These are phyloP conservation scores for Lupinus albus DNA, from an alignment of 306 rosid species.

Conservation along the genomic window DNA sequence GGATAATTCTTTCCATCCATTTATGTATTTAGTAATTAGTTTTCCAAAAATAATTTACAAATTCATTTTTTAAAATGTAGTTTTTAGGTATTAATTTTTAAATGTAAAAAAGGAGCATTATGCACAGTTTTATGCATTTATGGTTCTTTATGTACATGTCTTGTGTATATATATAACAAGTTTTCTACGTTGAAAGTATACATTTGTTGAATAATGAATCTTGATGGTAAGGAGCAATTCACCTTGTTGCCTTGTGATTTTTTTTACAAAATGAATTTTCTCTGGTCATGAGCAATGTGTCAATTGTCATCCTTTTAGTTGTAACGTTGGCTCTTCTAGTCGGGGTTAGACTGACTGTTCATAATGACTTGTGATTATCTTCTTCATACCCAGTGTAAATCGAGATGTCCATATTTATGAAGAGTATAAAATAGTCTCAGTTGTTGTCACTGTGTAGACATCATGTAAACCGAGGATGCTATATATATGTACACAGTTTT, in stretches of 20 bases:
- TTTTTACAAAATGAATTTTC: not conserved
- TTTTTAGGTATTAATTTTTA: too few relatives aligned
- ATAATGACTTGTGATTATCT: not conserved
- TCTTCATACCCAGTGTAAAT: not conserved
- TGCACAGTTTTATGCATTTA: not conserved
- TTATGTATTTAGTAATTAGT: too few relatives aligned
- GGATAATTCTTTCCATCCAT: too few relatives aligned
- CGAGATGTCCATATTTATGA: not conserved
- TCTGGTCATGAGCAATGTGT: not conserved
- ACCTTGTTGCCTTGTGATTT: not conserved
- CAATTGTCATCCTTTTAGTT: not conserved
- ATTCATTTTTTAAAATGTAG: too few relatives aligned
- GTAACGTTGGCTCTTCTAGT: not conserved
- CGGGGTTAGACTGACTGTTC: not conserved
- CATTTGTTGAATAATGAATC: not conserved
- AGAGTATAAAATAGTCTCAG: not conserved
- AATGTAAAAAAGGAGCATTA: too few relatives aligned
- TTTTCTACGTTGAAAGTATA: not conserved
- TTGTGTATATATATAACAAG: conserved; percentile 9
- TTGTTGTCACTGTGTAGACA: not conserved
- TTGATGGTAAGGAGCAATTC: not conserved
- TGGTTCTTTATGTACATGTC: not conserved
- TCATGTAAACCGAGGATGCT: not conserved
- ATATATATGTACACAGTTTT: not conserved
- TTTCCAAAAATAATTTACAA: too few relatives aligned